Base-by-base conservation (phyloP, 305 asterid species). In the Fraxinus platypoda region DNA sequence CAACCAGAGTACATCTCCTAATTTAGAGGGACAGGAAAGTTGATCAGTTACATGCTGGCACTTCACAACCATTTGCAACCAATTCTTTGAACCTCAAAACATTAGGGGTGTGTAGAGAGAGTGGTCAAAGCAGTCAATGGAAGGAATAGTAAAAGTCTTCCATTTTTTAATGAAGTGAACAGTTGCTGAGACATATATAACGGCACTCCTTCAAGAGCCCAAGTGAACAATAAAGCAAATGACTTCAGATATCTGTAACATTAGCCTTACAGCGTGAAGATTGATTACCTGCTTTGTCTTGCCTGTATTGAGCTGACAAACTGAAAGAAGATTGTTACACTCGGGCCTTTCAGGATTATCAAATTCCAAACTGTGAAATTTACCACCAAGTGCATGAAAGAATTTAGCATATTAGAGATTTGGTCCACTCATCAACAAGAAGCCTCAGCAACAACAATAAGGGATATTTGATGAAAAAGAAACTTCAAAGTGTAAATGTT, bases 261-360 rank as follows among this genome's bases (percentile, higher is more conserved):
- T 8, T 62, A 31, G 64, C 74, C 11, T 76, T 81, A 78, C 37
- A 75, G 68, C 78, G 43, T 82, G 54, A 81, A 21, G 78, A 82
- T 38, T 62, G 83, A 17, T 70, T 87, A 93, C 98, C 98, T 94
- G 92, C 88, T 96, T 96, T 78, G 95, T 91, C 94, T 90, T 94
- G 89, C 93, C 90, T 13, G 95, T 90, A 85, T 94, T 84, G 72
- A 94, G 92, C 88, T 96, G 98, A 88, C 91, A 96, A 80, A 94
- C 81, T 43, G 98, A 88, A 77, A 94, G 98, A 91, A 96, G 99
- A 87, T 96, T 94, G 87, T 87, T 89, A 80, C 97, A 94, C 87
- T 94, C 99, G 72, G 99, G 99, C 90, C 99, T 92, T 87, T 92
- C 97, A 11, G 94, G 91, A 84, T 94, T 93, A 87, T 93, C 96